Base-by-base conservation (phyloP, 495 filamentous ascomycete genomes). In the Penicillium paradoxum region DNA sequence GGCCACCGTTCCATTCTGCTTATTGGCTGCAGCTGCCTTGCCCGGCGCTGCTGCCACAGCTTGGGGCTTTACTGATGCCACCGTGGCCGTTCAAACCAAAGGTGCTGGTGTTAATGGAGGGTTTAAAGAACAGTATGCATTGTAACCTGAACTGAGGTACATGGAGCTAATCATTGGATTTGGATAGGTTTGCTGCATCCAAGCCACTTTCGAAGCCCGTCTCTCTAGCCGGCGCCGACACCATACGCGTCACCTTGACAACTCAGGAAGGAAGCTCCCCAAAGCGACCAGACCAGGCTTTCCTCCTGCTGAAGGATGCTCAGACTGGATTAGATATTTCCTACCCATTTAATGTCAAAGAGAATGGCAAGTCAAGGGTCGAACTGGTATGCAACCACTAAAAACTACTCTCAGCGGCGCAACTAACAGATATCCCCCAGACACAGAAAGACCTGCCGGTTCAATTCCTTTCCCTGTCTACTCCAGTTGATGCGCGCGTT, bases 231-330 rank as follows among this genome's bases (percentile, higher is more conserved):
- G 68, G 74, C 46, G 69, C 79, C 49, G 90, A 97, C 59, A 84
- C 82, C 33, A 79, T 97, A 59, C 96, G 93, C 73, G 71, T 98
- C 52, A 71, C 81, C 53, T 74, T 97, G 51, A 93, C 89, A 32
- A 74, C 89, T 6, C 87, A 85, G 60, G 89, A 97, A 69, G 84
- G 81, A 58, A 82, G 83, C 64, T 85, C 84, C 55, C 76, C 82
- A 10, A 91, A 88, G 71, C 81, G 87, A 47, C 89, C 93, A 53
- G 93, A 98, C 70, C 93, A 98, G 67, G 90, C 90, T 2, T 96
- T 96, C 72, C 79, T 98, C 15, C 77, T 91, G 6, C 72, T 97
- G 34, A 82, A 83, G 55, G 90, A 97, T 54, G 71, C 80, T 2
- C 71, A 78, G 15, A 85, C 82, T 24, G 87, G 87, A 18, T 74